Base-by-base conservation (phyloP, 148 eudicot genomes). In the Nepenthes gracilis region DNA sequence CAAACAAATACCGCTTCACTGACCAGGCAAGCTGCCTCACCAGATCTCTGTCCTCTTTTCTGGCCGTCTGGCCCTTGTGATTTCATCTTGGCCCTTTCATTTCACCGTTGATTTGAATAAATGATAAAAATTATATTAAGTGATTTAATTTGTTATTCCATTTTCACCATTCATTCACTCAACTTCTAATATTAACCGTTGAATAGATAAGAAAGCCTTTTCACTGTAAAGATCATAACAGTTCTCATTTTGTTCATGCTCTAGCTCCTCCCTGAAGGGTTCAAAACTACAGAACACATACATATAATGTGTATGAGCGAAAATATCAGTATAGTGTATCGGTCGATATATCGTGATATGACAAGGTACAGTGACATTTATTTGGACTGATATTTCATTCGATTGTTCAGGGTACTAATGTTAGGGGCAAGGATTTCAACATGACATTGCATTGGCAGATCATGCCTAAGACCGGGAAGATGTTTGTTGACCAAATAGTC, bases 391-490 rank as follows among this genome's bases (percentile, higher is more conserved):
- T 52, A 23, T 52, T 9, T n/a, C n/a, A n/a, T n/a, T 11, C 32
- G 12, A n/a, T 37, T 12, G 51, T 65, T 2, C 70, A 88, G 96
- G 97, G 96, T 61, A 81, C 81, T 83, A 85, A 81, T 71, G 80
- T 92, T 55, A 70, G 88, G 55, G 94, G 88, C 33, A 88, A 76
- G 77, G 83, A 80, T 47, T 92, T 77, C 64, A 92, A 92, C 78
- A 70, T 92, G 68, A 88, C 94, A 33, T 67, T 92, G 82, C 96
- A 92, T 66, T 92, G 96, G 96, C 98, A 92, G 64, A 88, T 92
- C 51, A 92, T 92, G 96, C 98, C 98, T 54, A 92, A 85, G 79
- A 92, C 98, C 33, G 96, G 98, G 62, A 88, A 85, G 78, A 92
- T 92, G 98, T 77, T 86, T 71, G 83, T 84, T 23, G 83, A 84